A percentile compares a stretch with the other conserved stretches of the same genome.
Conservation (phyloP, 495 filamentous ascomycete genomes). For the Xylaria longipes region DNA sequence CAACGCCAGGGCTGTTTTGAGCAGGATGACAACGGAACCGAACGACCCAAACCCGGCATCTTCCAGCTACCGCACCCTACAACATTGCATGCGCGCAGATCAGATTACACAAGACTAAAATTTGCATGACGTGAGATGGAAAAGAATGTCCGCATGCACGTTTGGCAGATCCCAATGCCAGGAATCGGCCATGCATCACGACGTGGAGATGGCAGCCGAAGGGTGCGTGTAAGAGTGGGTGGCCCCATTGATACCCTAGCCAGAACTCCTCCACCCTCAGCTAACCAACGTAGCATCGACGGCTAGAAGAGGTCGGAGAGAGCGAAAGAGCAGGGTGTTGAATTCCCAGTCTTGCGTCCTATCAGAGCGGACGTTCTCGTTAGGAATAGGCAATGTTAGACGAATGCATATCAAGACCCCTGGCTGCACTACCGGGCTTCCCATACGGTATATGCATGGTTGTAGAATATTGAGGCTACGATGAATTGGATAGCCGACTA, state of each 20-base stretch:
- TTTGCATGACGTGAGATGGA: slow-evolving; percentile 11
- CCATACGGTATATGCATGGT: slow-evolving; percentile 1
- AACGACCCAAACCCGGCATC: neutral
- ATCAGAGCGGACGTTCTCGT: slow-evolving; percentile 1
- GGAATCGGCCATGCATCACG: neutral
- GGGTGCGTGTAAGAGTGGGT: neutral
- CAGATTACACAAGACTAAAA: slow-evolving; percentile 17
- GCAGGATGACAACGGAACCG: neutral
- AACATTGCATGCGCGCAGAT: neutral
- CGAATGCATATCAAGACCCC: slow-evolving; percentile 7
- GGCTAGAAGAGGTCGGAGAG: neutral
- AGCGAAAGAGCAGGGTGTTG: neutral
- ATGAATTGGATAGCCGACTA: neutral
- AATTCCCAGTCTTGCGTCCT: slow-evolving; percentile 5
- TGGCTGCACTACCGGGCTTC: neutral
- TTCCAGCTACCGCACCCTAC: neutral
- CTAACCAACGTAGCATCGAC: slow-evolving; percentile 8
- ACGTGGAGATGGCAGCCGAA: slow-evolving; percentile 4
- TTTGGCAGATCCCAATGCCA: slow-evolving; percentile 17
- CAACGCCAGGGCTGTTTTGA: too few species aligned
- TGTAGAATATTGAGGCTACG: neutral
- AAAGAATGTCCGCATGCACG: slow-evolving; percentile 14
- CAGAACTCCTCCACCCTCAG: slow-evolving; percentile 1
- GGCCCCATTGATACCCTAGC: neutral
- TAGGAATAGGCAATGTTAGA: slow-evolving; percentile 20